Evolutionary conservation across 2,329 filamentous ascomycete species (phyloP), one percentile per base, ranked within the genome.

Genomic region (Didymellaceae sp.): DNA sequence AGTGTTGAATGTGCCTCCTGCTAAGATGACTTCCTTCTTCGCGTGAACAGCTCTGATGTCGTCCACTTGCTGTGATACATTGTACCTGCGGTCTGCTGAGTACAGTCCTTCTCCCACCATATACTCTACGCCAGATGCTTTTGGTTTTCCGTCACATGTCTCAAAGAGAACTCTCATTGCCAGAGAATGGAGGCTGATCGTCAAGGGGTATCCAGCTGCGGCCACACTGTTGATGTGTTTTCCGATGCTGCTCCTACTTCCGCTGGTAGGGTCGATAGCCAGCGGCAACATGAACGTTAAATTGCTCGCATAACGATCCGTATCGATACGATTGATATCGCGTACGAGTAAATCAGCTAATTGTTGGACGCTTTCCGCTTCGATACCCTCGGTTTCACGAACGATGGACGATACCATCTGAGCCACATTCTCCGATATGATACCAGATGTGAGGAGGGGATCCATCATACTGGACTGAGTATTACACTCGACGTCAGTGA

Each of bases 101-200:
- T 77, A 77, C 4, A 77, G 57, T n/a, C 62, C 57, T 31, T 70
- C 55, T 14, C 74, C 73, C 7, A 65, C 56, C 43, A 75, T 58
- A 45, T 70, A 77, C 30, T 75, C 67, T 6, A 76, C 70, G 30
- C 72, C 74, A 24, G 61, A 59, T 1, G 74, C 75, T 39, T 54
- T 85, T 51, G 79, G 76, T 25, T 79, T 80, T 7, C 73, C 65
- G n/a, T 80, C 82, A 7, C 10, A 20, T n/a, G 84, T 81, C 14
- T 86, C 85, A 55, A 86, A 86, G 25, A 77, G 74, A 66, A 90
- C 72, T 63, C 84, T 85, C 34, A 86, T 85, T 55, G 82, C 87
- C 28, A 88, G 71, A 9, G 80, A 83, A 70, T 86, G 86, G 4
- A 79, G 74, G 26, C 77, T 75, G 35, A 86, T 71, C 42, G 82